phyloP scores from a whole-genome alignment of 1,139 yeast species.

The Taphrina communis region DNA sequence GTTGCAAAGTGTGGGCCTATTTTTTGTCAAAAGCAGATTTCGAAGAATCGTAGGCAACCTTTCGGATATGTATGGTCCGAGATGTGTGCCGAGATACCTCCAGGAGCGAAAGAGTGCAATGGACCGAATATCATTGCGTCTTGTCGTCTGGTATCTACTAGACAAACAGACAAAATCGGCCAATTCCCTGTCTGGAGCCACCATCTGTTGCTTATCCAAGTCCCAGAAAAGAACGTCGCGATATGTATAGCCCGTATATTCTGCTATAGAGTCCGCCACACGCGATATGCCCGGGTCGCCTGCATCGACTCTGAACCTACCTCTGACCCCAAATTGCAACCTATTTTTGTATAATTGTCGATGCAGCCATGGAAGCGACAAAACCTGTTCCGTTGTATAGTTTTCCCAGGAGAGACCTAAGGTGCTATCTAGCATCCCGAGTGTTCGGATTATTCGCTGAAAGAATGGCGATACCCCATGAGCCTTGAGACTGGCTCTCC shows the following conservation, averaged over 20 bases:
- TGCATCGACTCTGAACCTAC: background rate
- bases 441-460: background rate
- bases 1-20: slow-evolving; percentile 7
- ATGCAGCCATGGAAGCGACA: slow-evolving; percentile 16
- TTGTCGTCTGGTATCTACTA: background rate
- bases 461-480: background rate
- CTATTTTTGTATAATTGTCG: background rate
- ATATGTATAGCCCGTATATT: slow-evolving; percentile 11
- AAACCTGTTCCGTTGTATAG: slow-evolving; percentile 9
- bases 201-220: slow-evolving; percentile 1
- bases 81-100: background rate
- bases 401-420: background rate
- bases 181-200: slow-evolving; percentile 8
- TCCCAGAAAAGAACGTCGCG: slow-evolving; percentile 24
- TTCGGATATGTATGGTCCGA: too few species aligned
- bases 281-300: background rate
- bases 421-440: slow-evolving; percentile 4
- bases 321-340: background rate
- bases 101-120: too few species aligned
- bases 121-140: background rate
- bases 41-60: background rate
- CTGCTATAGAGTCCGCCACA: background rate
- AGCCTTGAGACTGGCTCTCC: background rate
- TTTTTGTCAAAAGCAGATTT: slow-evolving; percentile 4
- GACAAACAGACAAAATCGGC: background rate